Conservation (phyloP, 345 rosid genomes). For the Gossypium anomalum region DNA sequence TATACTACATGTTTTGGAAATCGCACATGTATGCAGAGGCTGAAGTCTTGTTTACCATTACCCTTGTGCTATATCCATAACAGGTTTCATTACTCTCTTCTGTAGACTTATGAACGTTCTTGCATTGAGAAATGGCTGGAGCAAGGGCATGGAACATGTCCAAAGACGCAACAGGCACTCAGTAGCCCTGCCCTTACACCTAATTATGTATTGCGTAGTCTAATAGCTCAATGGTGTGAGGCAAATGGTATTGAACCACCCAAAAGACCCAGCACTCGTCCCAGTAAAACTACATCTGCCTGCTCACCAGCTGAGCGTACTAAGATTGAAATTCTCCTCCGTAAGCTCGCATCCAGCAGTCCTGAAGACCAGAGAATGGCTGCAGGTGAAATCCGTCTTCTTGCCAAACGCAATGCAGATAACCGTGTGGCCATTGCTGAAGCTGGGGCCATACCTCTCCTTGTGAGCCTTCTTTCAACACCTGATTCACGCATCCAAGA, state of each 20-base stretch:
- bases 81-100: conserved; percentile 15
- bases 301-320: conserved; percentile 67
- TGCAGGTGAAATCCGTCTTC: conserved; percentile 92
- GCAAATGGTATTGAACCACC: conserved; percentile 86
- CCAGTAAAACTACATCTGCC: conserved; percentile 53
- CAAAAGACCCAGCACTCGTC: conserved; percentile 65
- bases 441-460: conserved; percentile 97
- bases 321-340: conserved; percentile 67
- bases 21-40: background rate
- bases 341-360: conserved; percentile 65
- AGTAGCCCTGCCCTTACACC: conserved; percentile 67
- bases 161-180: conserved; percentile 82
- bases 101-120: conserved; percentile 85
- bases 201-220: conserved; percentile 91
- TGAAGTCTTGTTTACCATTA: conserved; percentile 3
- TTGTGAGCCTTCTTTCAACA: conserved; percentile 68
- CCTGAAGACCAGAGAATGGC: conserved; percentile 80
- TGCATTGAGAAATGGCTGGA: conserved; percentile 96
- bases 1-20: background rate
- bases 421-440: conserved; percentile 97
- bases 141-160: conserved; percentile 83
- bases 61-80: conserved; percentile 4
- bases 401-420: conserved; percentile 93
- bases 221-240: conserved; percentile 97
- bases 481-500: conserved; percentile 88